phyloP scores from a whole-genome alignment of 352 stramenopile genomes.

The Pilasporangium apinafurcum region DNA sequence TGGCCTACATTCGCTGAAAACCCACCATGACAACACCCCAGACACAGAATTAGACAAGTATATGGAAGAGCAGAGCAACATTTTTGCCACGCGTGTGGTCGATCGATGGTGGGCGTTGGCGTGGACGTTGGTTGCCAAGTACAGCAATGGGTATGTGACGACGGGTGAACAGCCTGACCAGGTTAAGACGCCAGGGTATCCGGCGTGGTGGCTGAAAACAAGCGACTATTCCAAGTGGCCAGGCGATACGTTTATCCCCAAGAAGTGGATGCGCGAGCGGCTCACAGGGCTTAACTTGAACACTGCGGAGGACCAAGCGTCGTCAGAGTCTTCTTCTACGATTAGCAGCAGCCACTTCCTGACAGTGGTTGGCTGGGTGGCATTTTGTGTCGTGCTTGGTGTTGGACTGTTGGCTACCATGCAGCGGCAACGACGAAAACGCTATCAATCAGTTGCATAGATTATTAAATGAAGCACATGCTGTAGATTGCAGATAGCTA shows the following conservation, averaged over 20 bases:
- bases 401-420: constrained; percentile 21
- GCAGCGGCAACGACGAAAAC: constrained; percentile 21
- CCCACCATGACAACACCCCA: constrained; percentile 3
- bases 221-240: constrained; percentile 64
- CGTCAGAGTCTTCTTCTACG: constrained; percentile 2
- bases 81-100: constrained; percentile 48
- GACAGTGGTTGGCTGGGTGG: constrained; percentile 19
- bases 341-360: constrained; percentile 3
- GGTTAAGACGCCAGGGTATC: constrained; percentile 51
- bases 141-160: constrained; percentile 65
- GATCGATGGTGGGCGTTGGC: constrained; percentile 54
- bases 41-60: constrained; percentile 10
- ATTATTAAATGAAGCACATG: not conserved
- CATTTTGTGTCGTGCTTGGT: constrained; percentile 28
- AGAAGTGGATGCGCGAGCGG: constrained; percentile 31
- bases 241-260: constrained; percentile 53
- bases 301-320: constrained; percentile 2
- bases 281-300: constrained; percentile 25
- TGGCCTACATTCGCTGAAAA: constrained; percentile 1
- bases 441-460: constrained; percentile 27
- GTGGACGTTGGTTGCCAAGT: constrained; percentile 66
- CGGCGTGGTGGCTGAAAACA: constrained; percentile 45
- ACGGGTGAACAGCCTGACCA: constrained; percentile 43
- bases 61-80: constrained; percentile 41
- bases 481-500: too few species aligned